These are phyloP conservation scores for Lactarius sanguifluus DNA, from an alignment of 768 basidiomycete species.

Conservation along the genomic window DNA sequence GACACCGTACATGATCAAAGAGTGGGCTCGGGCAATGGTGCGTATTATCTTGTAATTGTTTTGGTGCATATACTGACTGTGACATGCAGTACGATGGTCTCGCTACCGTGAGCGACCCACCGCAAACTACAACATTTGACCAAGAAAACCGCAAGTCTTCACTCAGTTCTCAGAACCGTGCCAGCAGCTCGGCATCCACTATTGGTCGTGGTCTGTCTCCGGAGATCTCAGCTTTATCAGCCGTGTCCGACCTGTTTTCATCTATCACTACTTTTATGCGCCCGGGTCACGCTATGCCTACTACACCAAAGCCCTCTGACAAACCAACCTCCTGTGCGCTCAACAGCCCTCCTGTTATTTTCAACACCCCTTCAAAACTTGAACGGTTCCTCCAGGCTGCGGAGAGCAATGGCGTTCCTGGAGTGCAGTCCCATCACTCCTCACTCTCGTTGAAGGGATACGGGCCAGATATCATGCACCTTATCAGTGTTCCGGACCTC, in stretches of 20 bases:
- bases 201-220: too few species aligned
- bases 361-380: too few species aligned
- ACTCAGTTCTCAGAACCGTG: neutral
- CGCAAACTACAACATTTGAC: neutral
- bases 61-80: neutral
- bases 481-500: neutral
- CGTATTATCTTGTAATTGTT: neutral
- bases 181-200: neutral
- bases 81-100: neutral
- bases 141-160: neutral
- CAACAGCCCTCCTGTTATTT: too few species aligned
- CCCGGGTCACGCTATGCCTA: too few species aligned
- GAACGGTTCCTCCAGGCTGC: too few species aligned
- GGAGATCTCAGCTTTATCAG: too few species aligned
- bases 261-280: too few species aligned
- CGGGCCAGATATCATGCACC: neutral
- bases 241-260: too few species aligned
- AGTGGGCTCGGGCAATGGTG: neutral
- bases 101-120: neutral
- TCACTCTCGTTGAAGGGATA: neutral
- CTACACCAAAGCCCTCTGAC: too few species aligned
- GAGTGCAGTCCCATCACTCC: too few species aligned
- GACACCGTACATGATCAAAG: neutral
- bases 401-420: too few species aligned
- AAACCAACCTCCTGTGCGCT: too few species aligned